A percentile compares a stretch with the other conserved stretches of the same genome.
These are phyloP conservation scores for Talaromyces amestolkiae DNA, from an alignment of 2,329 filamentous ascomycete genomes.

Conservation along the genomic window DNA sequence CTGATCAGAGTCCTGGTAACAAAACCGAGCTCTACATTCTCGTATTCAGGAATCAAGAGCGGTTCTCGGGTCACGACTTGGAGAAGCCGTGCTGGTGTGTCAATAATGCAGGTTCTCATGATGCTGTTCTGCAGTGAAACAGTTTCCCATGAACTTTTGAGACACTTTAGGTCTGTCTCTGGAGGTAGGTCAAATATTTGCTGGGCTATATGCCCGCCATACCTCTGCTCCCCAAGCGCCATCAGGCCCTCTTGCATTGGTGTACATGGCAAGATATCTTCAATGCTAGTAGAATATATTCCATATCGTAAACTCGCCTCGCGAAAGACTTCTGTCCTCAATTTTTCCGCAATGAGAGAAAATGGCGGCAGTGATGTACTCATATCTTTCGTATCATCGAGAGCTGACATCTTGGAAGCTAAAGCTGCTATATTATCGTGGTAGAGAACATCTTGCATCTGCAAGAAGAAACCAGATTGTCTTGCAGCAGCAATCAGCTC, in stretches of 20 bases:
- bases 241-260: conserved; percentile 44
- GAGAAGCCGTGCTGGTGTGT: conserved; percentile 36
- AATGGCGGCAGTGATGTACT: background rate
- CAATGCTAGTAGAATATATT: conserved; percentile 25
- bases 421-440: background rate
- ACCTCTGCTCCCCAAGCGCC: conserved; percentile 45
- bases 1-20: background rate
- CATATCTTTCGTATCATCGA: background rate
- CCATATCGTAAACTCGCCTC: conserved; percentile 24
- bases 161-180: conserved; percentile 36
- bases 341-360: background rate
- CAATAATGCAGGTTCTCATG: conserved; percentile 27
- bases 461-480: background rate
- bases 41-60: conserved; percentile 27
- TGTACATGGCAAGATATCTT: conserved; percentile 44
- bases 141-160: conserved; percentile 29
- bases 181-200: conserved; percentile 39
- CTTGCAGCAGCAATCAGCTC: background rate
- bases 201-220: conserved; percentile 46
- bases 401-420: background rate
- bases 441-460: background rate
- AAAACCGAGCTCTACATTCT: conserved; percentile 15
- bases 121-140: background rate
- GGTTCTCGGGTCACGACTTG: conserved; percentile 37
- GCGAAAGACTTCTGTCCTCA: background rate